Base-by-base conservation (phyloP, 768 basidiomycete species). In the Galerina sulciceps region DNA sequence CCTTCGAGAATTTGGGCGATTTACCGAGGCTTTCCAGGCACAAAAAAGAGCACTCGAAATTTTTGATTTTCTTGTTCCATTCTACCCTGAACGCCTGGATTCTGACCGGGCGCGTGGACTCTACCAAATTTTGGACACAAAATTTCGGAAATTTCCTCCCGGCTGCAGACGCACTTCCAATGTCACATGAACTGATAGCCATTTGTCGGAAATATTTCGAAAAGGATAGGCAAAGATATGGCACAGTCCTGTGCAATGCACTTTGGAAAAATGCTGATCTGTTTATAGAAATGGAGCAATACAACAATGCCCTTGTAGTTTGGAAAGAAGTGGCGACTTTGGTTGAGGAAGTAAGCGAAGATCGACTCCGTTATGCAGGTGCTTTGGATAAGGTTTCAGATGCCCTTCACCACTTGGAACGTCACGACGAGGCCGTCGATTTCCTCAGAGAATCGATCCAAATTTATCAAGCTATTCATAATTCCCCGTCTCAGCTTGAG, bases 241-340 rank as follows among this genome's bases (percentile, higher is more conserved):
- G n/a, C n/a, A n/a, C n/a, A 11, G 0, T 17, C 10, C 23, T 60
- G n/a, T 60, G 53, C n/a, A 22, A 60, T 31, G 46, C 59, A n/a
- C 48, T 55, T n/a, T 59, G 52, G 36, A 47, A 38, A 10, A 37
- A 49, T 10, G 58, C 52, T 5, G 37, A 20, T 14, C 40, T 59
- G 6, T n/a, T 54, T 11, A 35, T 45, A 35, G 15, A 35, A 4
- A 20, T 42, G 23, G 43, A 44, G 14, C 36, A 47, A 31, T 23
- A 53, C 14, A 13, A 38, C 4, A 38, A 45, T 10, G 52, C 44
- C 15, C n/a, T 53, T 4, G 23, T 53, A 20, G 45, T 17, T 31
- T 59, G 51, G 58, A 35, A 53, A 11, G 45, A 59, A 35, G 36
- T 44, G 2, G 38, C 20, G 10, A 22, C 20, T 10, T n/a, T 53